Conservation (phyloP, 2,329 filamentous ascomycete genomes). For the Paecilomyces formosus region DNA sequence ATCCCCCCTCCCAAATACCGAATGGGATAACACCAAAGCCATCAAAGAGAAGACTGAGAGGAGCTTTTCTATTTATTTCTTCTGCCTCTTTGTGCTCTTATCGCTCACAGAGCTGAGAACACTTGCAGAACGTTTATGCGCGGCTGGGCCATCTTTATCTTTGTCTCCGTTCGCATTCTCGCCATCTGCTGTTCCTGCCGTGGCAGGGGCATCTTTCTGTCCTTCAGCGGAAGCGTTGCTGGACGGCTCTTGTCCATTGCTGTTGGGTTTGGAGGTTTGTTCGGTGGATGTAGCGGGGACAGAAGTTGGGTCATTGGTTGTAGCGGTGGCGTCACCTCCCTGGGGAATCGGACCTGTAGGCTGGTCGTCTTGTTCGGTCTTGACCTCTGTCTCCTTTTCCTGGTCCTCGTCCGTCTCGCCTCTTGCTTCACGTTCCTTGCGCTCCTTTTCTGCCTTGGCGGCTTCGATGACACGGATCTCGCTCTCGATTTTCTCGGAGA, state of each 20-base stretch:
- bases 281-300: neutral
- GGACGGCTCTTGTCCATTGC: neutral
- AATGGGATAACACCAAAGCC: neutral
- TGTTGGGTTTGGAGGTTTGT: neutral
- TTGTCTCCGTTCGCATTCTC: slow-evolving; percentile 3
- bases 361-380: slow-evolving; percentile 27
- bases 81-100: slow-evolving; percentile 45
- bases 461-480: slow-evolving; percentile 42
- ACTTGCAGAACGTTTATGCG: slow-evolving; percentile 74
- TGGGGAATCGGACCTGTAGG: slow-evolving; percentile 2
- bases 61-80: slow-evolving; percentile 23
- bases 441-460: slow-evolving; percentile 31
- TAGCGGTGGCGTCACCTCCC: neutral
- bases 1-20: neutral
- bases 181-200: neutral
- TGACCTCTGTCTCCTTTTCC: slow-evolving; percentile 23
- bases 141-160: slow-evolving; percentile 12
- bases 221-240: neutral
- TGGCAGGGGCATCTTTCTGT: neutral
- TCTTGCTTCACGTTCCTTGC: slow-evolving; percentile 21
- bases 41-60: neutral
- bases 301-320: neutral
- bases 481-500: slow-evolving; percentile 40
- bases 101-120: slow-evolving; percentile 66
- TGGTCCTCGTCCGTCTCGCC: slow-evolving; percentile 8